Evolutionary conservation across 139 green algal genomes (phyloP).

Genomic region (Chlamydomonas applanata): DNA sequence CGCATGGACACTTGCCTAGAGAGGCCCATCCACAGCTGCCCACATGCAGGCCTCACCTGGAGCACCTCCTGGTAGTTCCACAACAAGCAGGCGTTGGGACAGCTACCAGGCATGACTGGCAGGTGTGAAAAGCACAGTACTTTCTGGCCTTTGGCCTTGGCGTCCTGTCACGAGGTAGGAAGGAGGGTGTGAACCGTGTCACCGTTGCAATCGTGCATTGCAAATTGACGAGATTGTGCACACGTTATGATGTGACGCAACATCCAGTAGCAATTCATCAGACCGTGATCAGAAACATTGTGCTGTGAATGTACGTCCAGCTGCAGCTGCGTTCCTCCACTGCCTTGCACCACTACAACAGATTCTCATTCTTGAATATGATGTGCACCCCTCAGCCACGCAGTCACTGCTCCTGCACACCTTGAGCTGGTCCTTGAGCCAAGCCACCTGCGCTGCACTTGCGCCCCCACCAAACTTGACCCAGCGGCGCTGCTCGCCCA

Average conservation of each 20-base stretch:
- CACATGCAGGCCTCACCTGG: not conserved
- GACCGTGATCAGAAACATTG: too few species aligned
- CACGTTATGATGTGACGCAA: not conserved
- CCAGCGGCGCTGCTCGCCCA: slow-evolving; percentile 61
- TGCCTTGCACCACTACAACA: too few species aligned
- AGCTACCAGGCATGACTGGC: slow-evolving; percentile 49
- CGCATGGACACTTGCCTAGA: too few species aligned
- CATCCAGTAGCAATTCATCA: not conserved
- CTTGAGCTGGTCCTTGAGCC: slow-evolving; percentile 55
- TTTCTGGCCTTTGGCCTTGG: slow-evolving; percentile 23
- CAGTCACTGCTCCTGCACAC: too few species aligned
- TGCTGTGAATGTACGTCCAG: too few species aligned
- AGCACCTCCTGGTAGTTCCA: slow-evolving; percentile 67
- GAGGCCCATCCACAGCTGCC: not conserved
- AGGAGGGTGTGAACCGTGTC: too few species aligned
- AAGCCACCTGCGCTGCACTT: slow-evolving; percentile 66
- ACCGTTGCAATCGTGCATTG: too few species aligned
- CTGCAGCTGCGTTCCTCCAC: too few species aligned
- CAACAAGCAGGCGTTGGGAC: slow-evolving; percentile 50
- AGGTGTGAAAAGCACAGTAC: slow-evolving; percentile 51
- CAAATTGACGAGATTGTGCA: too few species aligned
- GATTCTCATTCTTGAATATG: too few species aligned
- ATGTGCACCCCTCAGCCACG: too few species aligned
- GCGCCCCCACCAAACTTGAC: slow-evolving; percentile 80
- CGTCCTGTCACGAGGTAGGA: too few species aligned